These are phyloP conservation scores for Balamuthia mandrillaris DNA, from an alignment of 208 protist genomes.

Conservation along the genomic window DNA sequence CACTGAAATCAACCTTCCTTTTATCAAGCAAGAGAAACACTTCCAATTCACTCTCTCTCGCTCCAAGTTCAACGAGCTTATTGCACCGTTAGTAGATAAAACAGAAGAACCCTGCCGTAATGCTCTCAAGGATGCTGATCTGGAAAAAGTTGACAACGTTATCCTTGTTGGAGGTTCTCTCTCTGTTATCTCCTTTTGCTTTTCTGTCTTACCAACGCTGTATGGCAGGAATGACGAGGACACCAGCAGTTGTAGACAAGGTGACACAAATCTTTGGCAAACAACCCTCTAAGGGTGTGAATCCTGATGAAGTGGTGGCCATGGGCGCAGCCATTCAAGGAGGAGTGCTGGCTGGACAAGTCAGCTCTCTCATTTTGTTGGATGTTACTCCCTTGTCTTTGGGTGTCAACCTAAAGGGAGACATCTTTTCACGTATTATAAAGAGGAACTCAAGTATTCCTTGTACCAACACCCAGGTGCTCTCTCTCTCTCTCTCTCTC, in stretches of 20 bases:
- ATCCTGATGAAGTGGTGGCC: slow-evolving; percentile 98
- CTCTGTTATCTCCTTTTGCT: too few relatives aligned
- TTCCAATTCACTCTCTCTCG: slow-evolving; percentile 84
- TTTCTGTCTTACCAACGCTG: too few relatives aligned
- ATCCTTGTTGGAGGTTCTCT: slow-evolving; percentile 95
- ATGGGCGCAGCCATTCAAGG: slow-evolving; percentile 66
- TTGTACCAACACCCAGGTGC: slow-evolving; percentile 38
- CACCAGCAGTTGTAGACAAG: slow-evolving; percentile 87
- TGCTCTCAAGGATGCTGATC: slow-evolving; percentile 77
- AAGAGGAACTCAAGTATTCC: slow-evolving; percentile 66
- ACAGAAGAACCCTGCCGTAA: slow-evolving; percentile 81
- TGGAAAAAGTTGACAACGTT: slow-evolving; percentile 88
- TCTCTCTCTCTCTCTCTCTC: background rate
- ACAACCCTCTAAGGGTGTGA: slow-evolving; percentile 93
- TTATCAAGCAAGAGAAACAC: slow-evolving; percentile 91
- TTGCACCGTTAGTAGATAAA: slow-evolving; percentile 74
- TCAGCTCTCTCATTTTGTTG: slow-evolving; percentile 47
- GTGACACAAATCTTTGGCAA: slow-evolving; percentile 88
- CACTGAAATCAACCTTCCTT: slow-evolving; percentile 92
- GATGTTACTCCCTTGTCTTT: slow-evolving; percentile 71
- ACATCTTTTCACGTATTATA: slow-evolving; percentile 60
- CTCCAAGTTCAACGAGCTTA: slow-evolving; percentile 85
- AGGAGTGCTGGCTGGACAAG: slow-evolving; percentile 6
- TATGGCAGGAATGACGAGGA: slow-evolving; percentile 95
- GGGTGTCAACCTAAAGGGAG: slow-evolving; percentile 63